Base-by-base conservation (phyloP, 192 early-diverging fungal genomes). In the Hyaloraphidium curvatum region DNA sequence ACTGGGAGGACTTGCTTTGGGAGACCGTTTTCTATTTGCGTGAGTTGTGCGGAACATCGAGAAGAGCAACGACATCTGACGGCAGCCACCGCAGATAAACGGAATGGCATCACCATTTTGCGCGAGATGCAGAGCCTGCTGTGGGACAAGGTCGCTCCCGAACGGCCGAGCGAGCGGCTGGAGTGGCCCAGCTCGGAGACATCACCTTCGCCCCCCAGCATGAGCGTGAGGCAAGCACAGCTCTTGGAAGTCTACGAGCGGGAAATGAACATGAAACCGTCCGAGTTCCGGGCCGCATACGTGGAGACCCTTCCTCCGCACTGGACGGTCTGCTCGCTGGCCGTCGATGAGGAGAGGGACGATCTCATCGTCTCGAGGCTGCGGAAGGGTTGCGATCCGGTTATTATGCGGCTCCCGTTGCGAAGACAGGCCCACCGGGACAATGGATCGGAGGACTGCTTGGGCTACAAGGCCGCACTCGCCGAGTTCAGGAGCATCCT, bases 241-340 rank as follows among this genome's bases (percentile, higher is more conserved):
- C 35, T 71, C 51, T 55, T 50, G 2, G 31, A 64, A 11, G 25
- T 53, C 1, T 76, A 77, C 58, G 54, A 61, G 22, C 40, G 58
- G 23, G 76, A 75, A 51, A 26, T 52, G n/a, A 39, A 39, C 13
- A 43, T 63, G 11, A 64, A 61, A 27, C 64, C 65, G 52, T 50
- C 40, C 2, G 55, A 53, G 2, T 80, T 80, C 43, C 68, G 71
- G 48, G 30, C 48, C 1, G 53, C 68, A 1, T 73, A 87, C 35
- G 31, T 74, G 1, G 59, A 74, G 21, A 70, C 69, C 2, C 55
- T 85, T 9, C 88, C 91, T 7, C 23, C 53, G 0, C 30, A 65
- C 14, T 91, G 88, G 88, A 74, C 75, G 0, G 85, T 84, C 0
- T 84, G 82, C 31, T 85, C 79, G 0, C 55, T 96, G 26, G 79